These are phyloP conservation scores for Puccinia polysora DNA, from an alignment of 1,284 basidiomycete species.

Conservation along the genomic window DNA sequence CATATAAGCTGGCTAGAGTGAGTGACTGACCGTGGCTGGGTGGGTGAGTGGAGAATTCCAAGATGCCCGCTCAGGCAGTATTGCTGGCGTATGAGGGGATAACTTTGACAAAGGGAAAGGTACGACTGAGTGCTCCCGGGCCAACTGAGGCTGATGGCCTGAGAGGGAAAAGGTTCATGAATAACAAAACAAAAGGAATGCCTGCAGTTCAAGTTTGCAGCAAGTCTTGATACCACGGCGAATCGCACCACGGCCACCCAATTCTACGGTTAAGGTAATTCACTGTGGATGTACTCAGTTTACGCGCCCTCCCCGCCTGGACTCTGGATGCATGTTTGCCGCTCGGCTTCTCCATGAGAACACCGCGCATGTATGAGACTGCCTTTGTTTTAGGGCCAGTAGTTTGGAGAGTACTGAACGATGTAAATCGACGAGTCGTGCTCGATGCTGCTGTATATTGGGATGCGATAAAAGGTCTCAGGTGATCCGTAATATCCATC, in stretches of 20 bases:
- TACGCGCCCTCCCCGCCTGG: no score
- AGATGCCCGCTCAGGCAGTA: no score
- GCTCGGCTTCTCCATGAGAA: no score
- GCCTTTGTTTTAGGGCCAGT: constrained; percentile 1
- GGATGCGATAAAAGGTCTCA: neutral
- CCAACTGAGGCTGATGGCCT: constrained; percentile 3
- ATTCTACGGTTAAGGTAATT: constrained; percentile 6
- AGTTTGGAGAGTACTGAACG: no score
- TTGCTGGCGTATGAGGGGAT: neutral
- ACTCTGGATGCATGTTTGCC: no score
- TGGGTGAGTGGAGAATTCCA: no score
- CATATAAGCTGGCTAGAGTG: constrained; percentile 13
- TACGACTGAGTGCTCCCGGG: neutral
- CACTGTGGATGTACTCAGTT: no score
- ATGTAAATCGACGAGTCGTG: neutral
- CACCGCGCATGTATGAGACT: neutral
- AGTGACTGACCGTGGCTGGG: neutral
- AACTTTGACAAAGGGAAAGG: neutral
- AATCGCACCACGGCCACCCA: neutral
- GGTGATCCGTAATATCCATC: constrained; percentile 16
- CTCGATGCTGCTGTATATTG: neutral
- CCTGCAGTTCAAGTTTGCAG: neutral
- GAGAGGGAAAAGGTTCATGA: neutral
- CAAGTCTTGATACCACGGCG: neutral
- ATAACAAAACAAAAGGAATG: constrained; percentile 26